A percentile compares a stretch with the other conserved stretches of the same genome.
phyloP scores from a whole-genome alignment of 768 basidiomycete genomes.

The Suillus lakei region DNA sequence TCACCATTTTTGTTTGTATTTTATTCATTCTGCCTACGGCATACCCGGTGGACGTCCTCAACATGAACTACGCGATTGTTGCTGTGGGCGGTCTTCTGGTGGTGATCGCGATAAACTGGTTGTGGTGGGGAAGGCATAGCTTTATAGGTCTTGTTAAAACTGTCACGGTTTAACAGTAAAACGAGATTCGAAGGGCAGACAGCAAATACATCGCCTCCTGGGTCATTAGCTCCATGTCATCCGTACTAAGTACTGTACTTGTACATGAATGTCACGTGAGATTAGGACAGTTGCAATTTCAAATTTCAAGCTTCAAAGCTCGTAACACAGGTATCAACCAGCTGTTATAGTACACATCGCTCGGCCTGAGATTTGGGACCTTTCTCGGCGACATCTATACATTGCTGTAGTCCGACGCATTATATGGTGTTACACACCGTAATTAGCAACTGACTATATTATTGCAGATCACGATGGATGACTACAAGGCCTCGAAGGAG shows the following conservation, averaged over 20 bases:
- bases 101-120: slow-evolving; percentile 51
- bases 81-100: slow-evolving; percentile 52
- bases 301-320: too few relatives aligned
- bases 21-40: slow-evolving; percentile 62
- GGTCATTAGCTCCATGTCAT: neutral
- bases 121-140: slow-evolving; percentile 48
- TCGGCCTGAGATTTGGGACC: too few relatives aligned
- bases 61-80: slow-evolving; percentile 65
- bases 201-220: neutral
- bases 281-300: too few relatives aligned
- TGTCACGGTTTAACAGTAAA: neutral
- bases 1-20: slow-evolving; percentile 55
- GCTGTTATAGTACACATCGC: too few relatives aligned
- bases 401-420: neutral
- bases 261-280: neutral
- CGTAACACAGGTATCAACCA: too few relatives aligned
- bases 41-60: slow-evolving; percentile 49
- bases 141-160: slow-evolving; percentile 54
- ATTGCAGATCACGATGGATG: slow-evolving; percentile 17
- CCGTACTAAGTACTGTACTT: neutral
- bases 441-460: neutral
- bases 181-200: neutral
- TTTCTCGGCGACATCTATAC: neutral
- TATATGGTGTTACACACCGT: neutral
- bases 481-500: slow-evolving; percentile 82